Conservation (phyloP, 306 rosid genomes). For the Phaseolus lunatus region DNA sequence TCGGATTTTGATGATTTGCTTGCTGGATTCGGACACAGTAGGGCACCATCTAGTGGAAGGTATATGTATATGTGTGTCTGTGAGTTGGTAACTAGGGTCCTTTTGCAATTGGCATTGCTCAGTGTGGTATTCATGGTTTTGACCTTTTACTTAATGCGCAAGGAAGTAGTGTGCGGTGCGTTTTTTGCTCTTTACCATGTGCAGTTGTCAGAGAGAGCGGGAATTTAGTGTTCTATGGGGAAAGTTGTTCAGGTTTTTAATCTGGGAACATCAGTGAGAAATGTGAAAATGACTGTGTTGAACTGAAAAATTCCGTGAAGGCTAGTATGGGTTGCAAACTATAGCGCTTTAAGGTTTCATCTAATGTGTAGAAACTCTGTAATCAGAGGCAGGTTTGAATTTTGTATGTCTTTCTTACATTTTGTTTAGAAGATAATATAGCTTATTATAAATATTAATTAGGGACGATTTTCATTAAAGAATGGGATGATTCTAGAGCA, state of each 20-base stretch:
- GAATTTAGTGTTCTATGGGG: background rate
- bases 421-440: background rate
- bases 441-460: slow-evolving; percentile 10
- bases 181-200: slow-evolving; percentile 24
- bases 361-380: slow-evolving; percentile 6
- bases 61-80: slow-evolving; percentile 37
- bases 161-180: slow-evolving; percentile 17
- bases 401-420: background rate
- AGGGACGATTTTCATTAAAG: slow-evolving; percentile 3
- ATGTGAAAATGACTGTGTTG: background rate
- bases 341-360: background rate
- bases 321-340: background rate
- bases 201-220: background rate
- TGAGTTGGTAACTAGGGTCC: slow-evolving; percentile 23
- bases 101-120: slow-evolving; percentile 41
- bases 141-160: slow-evolving; percentile 18
- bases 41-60: slow-evolving; percentile 65
- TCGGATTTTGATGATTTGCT: slow-evolving; percentile 78
- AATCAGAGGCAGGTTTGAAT: background rate
- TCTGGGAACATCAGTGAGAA: slow-evolving; percentile 2
- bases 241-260: background rate
- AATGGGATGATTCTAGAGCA: slow-evolving; percentile 16
- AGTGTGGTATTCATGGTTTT: slow-evolving; percentile 29
- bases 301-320: background rate
- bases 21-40: slow-evolving; percentile 78